Evolutionary conservation across 345 rosid genomes (phyloP).

Genomic region (Citrus reticulata): DNA sequence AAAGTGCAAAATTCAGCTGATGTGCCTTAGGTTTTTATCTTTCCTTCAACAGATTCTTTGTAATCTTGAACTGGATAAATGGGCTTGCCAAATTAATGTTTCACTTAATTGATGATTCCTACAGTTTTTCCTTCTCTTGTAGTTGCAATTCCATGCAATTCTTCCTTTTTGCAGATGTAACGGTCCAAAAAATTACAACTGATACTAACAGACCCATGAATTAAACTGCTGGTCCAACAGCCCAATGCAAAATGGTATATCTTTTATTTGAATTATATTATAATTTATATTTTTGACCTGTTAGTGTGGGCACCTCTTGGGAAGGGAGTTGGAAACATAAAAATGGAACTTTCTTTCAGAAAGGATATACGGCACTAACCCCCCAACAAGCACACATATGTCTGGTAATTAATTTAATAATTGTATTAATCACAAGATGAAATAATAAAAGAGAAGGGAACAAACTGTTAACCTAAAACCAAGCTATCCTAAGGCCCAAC

Average conservation of each 20-base stretch:
- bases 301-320: background rate
- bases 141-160: background rate
- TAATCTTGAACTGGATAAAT: background rate
- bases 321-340: background rate
- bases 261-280: background rate
- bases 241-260: background rate
- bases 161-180: background rate
- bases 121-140: background rate
- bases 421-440: background rate
- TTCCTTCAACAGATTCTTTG: background rate
- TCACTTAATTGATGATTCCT: background rate
- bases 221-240: background rate
- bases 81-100: background rate
- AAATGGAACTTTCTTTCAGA: background rate
- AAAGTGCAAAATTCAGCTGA: background rate
- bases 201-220: background rate
- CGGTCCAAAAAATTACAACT: background rate
- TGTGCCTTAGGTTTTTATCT: background rate
- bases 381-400: background rate
- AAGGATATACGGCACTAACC: background rate
- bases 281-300: background rate
- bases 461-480: background rate
- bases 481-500: background rate
- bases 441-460: background rate
- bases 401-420: background rate